Percentiles rank a stretch among this genome's conserved stretches.
These are phyloP conservation scores for Microdochium bolleyi DNA, from an alignment of 2,329 filamentous ascomycete species.

Conservation along the genomic window DNA sequence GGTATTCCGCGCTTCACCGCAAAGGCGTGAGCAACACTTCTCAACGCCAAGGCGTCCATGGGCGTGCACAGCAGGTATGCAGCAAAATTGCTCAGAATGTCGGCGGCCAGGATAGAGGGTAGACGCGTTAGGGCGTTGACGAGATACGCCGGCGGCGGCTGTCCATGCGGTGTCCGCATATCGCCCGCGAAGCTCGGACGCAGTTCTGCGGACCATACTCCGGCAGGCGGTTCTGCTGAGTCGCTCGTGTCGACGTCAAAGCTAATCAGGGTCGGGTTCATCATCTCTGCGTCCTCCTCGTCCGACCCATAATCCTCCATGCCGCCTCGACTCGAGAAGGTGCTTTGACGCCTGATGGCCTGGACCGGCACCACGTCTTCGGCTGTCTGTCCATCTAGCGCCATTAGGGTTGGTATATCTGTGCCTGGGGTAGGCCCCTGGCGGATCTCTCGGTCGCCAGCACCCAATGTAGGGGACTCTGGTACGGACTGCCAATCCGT, in stretches of 20 bases:
- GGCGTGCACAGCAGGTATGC: slow-evolving; percentile 35
- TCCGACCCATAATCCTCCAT: slow-evolving; percentile 45
- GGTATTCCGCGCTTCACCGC: slow-evolving; percentile 28
- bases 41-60: slow-evolving; percentile 35
- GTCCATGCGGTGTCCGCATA: slow-evolving; percentile 6
- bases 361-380: slow-evolving; percentile 18
- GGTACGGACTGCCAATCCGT: slow-evolving; percentile 10
- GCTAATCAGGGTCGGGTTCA: slow-evolving; percentile 50
- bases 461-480: slow-evolving; percentile 21
- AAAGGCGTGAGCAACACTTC: slow-evolving; percentile 35
- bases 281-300: slow-evolving; percentile 46
- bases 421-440: slow-evolving; percentile 11
- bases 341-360: slow-evolving; percentile 32
- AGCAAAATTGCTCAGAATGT: slow-evolving; percentile 35
- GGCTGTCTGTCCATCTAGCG: slow-evolving; percentile 19
- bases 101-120: slow-evolving; percentile 37
- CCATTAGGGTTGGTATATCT: slow-evolving; percentile 12
- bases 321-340: slow-evolving; percentile 34
- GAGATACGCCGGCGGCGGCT: slow-evolving; percentile 19
- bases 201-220: slow-evolving; percentile 51
- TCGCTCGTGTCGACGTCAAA: slow-evolving; percentile 54
- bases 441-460: slow-evolving; percentile 19
- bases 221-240: slow-evolving; percentile 38
- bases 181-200: slow-evolving; percentile 35
- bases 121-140: slow-evolving; percentile 43